Base-by-base conservation (phyloP, 345 rosid genomes). In the Cochlearia excelsa region DNA sequence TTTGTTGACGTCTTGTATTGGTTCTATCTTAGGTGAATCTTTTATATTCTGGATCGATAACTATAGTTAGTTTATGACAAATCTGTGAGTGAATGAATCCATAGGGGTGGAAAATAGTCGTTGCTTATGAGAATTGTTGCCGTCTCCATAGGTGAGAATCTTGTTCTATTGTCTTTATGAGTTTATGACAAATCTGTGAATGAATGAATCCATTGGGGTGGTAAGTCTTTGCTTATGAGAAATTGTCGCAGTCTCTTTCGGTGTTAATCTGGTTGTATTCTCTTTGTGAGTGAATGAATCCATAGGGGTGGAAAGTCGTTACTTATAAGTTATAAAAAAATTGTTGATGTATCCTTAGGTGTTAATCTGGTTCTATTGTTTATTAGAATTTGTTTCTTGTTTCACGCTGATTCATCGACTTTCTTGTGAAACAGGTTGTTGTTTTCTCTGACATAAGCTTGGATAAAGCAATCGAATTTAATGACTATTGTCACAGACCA, bases 401-500 rank as follows among this genome's bases (percentile, higher is more conserved):
- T 53, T 59, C 8, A 37, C 11, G 26, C 67, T 66, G 26, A 59
- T 40, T 1, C 57, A 43, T 72, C 10, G 8, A 46, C n/a, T 40
- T 67, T 69, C 29, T 54, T 70, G 37, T 59, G 55, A 44, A 73
- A 70, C 85, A 93, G 99, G 97, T 82, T 46, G 99, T 89, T 70
- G 97, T 87, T 30, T 85, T 93, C 74, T 85, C 96, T 30, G 88
- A 89, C 77, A 73, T 82, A 59, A 80, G 80, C 81, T 69, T 87
- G 43, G 82, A 82, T 27, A 84, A 70, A 68, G 97, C 99, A 54
- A 70, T 84, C 23, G 92, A 93, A 65, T 84, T 85, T 44, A 63
- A 93, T 66, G 96, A 89, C 66, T 87, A 82, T 62, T 93, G 99
- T 70, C 97, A 82, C 71, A 75, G 53, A n/a, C 68, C 95, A 84